phyloP scores from a whole-genome alignment of 2,329 filamentous ascomycete genomes.

The Penicillium sp. region DNA sequence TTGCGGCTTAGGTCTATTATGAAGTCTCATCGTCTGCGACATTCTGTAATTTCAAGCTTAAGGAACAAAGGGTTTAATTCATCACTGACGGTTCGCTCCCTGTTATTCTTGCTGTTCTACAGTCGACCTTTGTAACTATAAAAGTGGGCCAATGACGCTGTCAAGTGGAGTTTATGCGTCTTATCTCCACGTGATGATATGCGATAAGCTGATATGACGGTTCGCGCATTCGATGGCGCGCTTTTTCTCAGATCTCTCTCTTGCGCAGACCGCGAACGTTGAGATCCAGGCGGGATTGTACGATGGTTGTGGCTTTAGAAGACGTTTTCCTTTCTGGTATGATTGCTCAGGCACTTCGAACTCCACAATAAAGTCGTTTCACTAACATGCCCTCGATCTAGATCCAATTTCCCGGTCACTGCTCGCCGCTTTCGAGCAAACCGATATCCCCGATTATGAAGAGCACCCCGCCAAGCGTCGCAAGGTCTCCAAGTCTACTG shows the following conservation, averaged over 20 bases:
- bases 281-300: background rate
- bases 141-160: background rate
- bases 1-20: background rate
- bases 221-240: background rate
- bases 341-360: no score
- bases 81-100: no score
- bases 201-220: background rate
- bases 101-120: background rate
- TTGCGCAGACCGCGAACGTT: background rate
- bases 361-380: background rate
- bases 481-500: slow-evolving; percentile 24
- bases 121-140: background rate
- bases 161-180: background rate
- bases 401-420: slow-evolving; percentile 25
- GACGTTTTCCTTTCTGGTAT: slow-evolving; percentile 15
- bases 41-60: no score
- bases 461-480: slow-evolving; percentile 34
- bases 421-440: slow-evolving; percentile 23
- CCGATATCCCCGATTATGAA: slow-evolving; percentile 10
- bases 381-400: slow-evolving; percentile 10
- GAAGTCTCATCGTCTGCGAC: background rate
- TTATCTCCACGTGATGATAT: slow-evolving; percentile 4
- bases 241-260: background rate
- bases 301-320: slow-evolving; percentile 16
- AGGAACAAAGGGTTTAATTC: no score